Evolutionary conservation across 305 asterid species (phyloP), one percentile per base, ranked within the genome.

Genomic region (Solanum hybrid): DNA sequence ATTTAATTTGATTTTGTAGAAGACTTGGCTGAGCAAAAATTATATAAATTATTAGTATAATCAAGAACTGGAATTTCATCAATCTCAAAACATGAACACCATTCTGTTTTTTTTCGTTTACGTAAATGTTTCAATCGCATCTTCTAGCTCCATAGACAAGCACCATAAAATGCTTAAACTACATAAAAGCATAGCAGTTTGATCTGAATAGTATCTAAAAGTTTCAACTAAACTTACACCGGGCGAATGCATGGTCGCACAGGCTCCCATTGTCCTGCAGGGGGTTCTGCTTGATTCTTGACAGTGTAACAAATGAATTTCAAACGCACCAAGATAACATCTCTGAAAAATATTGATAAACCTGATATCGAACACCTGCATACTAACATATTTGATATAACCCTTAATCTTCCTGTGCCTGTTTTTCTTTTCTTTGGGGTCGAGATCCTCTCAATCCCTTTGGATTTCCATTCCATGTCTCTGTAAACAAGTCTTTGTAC

Each of bases 401-500:
- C 76, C 31, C 66, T 88, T 69, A 88, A 56, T 14, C 35, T 88
- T 78, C 79, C 64, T 10, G 36, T 42, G 40, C 86, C 3, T 89
- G 46, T 40, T 93, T 88, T 81, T 89, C 66, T 88, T 89, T 89
- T 89, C 88, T 92, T 17, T 90, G 76, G n/a, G 94, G 86, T 56
- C 75, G 88, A 27, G 46, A 17, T 2, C 89, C 73, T 24, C 90
- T 78, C 22, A 35, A 51, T 92, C 91, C 93, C 94, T 92, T 94
- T 85, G 79, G 27, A 42, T 64, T 88, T 56, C 84, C 93, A 71
- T 36, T 88, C 69, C 88, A 27, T 4, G 94, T 88, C 91, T 90
- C 91, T 0, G 14, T 90, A 81, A 96, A 96, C 56, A 96, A 90
- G 81, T 92, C 91, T 90, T 94, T 94, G 88, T 96, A 96, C 95